Percentiles rank a stretch among this genome's conserved stretches.
These are phyloP conservation scores for Naganishia onofrii DNA, from an alignment of 768 basidiomycete genomes.

Conservation along the genomic window DNA sequence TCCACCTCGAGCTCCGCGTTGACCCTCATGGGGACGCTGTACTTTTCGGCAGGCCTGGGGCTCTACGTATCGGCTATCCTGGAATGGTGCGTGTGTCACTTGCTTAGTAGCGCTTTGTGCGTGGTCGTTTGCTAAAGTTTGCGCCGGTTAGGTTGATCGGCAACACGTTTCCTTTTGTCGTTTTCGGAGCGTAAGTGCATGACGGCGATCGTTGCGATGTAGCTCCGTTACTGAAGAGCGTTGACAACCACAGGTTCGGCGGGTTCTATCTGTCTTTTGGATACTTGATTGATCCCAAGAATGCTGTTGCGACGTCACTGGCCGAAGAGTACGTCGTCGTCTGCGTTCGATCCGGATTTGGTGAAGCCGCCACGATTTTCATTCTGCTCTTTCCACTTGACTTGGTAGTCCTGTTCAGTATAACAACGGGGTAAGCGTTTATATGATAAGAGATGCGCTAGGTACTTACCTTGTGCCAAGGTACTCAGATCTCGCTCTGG, in stretches of 20 bases:
- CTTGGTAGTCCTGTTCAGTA: conserved; percentile 30
- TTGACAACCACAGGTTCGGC: conserved; percentile 32
- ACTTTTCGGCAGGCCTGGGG: conserved; percentile 39
- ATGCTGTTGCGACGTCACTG: conserved; percentile 34
- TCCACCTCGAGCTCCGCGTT: neutral
- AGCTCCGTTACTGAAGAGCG: neutral
- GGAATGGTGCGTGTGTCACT: conserved; percentile 33
- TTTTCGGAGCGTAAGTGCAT: conserved; percentile 30
- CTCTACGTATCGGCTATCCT: conserved; percentile 36
- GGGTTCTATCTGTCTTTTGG: conserved; percentile 39
- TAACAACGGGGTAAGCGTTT: conserved; percentile 32
- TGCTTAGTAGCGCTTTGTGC: neutral
- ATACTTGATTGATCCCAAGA: conserved; percentile 34
- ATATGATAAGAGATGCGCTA: neutral
- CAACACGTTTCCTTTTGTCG: conserved; percentile 42
- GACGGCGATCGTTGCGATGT: neutral
- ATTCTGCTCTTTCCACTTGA: neutral
- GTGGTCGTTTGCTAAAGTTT: too few relatives aligned
- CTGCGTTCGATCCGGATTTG: neutral
- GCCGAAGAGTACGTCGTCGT: conserved; percentile 22
- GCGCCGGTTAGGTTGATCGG: conserved; percentile 1
- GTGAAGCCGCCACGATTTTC: neutral
- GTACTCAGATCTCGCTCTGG: conserved; percentile 31
- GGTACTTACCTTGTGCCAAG: too few relatives aligned
- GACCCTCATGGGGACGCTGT: conserved; percentile 20